Base-by-base conservation (phyloP, 495 filamentous ascomycete genomes). In the Aspergillus sparsus region DNA sequence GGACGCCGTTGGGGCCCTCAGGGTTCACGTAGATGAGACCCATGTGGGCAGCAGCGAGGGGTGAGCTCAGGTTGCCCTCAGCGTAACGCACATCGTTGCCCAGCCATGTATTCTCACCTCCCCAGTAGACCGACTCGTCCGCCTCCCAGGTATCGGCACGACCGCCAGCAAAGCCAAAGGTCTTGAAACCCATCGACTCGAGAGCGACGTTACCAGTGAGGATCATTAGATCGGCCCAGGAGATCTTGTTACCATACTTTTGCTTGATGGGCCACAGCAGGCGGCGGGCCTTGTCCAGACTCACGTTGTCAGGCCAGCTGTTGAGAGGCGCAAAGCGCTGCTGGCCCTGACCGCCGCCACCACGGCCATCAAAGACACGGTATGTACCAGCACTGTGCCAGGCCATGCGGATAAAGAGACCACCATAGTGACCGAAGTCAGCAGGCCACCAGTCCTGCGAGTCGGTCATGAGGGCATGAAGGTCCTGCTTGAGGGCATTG, bases 211-310 rank as follows among this genome's bases (percentile, higher is more conserved):
- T 90, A 61, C 87, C 87, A 31, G 85, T 82, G 39, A 90, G 77
- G 33, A 90, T 78, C 37, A 87, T 59, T 62, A 90, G 71, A 66
- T 90, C 87, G 31, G 86, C 85, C 87, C 87, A 90, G 5, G 87
- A 90, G 69, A 90, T 87, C 80, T 88, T 89, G 81, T 83, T 82
- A 69, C 87, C 87, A 67, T 90, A 90, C 80, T 90, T 90, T 66
- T 89, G 86, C 78, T 90, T 90, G 75, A 90, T 84, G 66, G 87
- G 87, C 87, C 87, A 90, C 54, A 90, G 72, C 58, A 90, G 82
- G 61, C 87, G 87, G 53, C 87, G 87, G 37, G 86, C 87, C 82
- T 90, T 90, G 82, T 90, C 87, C 50, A 90, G 80, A 64, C 78
- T 84, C 61, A 85, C 86, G 62, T 90, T 90, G 76, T 90, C 87